These are phyloP conservation scores for Heimioporus retisporus DNA, from an alignment of 1,284 basidiomycete species.

Conservation along the genomic window DNA sequence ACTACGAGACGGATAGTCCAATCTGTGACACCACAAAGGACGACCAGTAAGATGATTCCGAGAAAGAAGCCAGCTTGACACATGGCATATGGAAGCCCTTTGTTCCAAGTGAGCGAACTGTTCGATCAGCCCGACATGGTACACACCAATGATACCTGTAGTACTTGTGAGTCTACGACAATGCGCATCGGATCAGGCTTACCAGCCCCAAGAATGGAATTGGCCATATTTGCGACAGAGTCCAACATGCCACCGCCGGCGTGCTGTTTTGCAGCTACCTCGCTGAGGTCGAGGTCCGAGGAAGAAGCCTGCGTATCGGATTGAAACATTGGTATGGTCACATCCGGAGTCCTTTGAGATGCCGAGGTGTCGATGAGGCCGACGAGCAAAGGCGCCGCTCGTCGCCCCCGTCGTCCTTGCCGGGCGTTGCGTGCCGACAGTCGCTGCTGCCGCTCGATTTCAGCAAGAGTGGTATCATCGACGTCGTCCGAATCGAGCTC, in stretches of 20 bases:
- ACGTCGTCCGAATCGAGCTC: conserved; percentile 83
- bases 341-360: conserved; percentile 65
- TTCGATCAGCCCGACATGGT: conserved; percentile 1
- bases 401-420: conserved; percentile 51
- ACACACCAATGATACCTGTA: conserved; percentile 86
- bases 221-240: conserved; percentile 95
- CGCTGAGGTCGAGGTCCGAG: conserved; percentile 68
- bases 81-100: conserved; percentile 93
- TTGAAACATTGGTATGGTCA: conserved; percentile 57
- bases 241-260: conserved; percentile 86
- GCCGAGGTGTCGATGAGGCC: conserved; percentile 72
- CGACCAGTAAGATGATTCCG: conserved; percentile 84
- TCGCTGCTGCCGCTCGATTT: conserved; percentile 47
- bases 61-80: conserved; percentile 94
- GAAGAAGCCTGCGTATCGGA: conserved; percentile 33
- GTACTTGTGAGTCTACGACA: conserved; percentile 23
- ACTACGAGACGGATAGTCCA: conserved; percentile 99
- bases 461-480: conserved; percentile 63
- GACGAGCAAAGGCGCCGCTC: conserved; percentile 79
- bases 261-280: conserved; percentile 70
- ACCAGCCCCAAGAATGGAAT: conserved; percentile 97
- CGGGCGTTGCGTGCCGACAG: conserved; percentile 45
- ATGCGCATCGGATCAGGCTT: conserved; percentile 28
- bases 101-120: conserved; percentile 13
- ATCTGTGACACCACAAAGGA: conserved; percentile 90